These are phyloP conservation scores for Neofusicoccum laricinum DNA, from an alignment of 2,329 filamentous ascomycete species.

Conservation along the genomic window DNA sequence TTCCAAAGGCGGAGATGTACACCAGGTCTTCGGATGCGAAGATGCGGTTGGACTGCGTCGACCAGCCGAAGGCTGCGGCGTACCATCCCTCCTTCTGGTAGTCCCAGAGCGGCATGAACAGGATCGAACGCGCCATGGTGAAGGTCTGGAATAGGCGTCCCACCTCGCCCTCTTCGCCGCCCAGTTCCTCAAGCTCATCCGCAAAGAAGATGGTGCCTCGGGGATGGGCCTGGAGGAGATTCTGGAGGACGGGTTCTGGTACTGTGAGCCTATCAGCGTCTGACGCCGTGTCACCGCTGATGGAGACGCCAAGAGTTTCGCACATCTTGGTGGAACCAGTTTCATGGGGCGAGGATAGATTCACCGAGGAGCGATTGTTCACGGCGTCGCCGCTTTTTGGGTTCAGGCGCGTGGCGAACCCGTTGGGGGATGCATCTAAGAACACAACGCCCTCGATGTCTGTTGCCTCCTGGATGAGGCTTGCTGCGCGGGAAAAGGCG, in stretches of 20 bases:
- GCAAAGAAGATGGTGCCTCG: conserved; percentile 18
- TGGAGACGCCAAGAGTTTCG: too few species aligned
- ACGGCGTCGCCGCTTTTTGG: too few species aligned
- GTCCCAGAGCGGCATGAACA: conserved; percentile 54
- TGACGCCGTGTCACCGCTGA: neutral
- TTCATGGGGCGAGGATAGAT: neutral
- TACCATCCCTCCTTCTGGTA: conserved; percentile 48
- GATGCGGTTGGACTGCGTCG: conserved; percentile 25
- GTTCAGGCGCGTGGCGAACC: neutral
- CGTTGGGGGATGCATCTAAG: neutral
- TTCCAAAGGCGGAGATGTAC: conserved; percentile 40
- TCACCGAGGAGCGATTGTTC: neutral
- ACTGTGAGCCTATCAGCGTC: neutral
- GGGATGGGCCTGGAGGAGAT: conserved; percentile 11
- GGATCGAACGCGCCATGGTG: conserved; percentile 45
- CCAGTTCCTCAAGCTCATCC: conserved; percentile 21
- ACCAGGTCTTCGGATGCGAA: conserved; percentile 39
- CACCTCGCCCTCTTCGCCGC: conserved; percentile 36
- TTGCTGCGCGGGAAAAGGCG: neutral
- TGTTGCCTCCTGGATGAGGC: neutral
- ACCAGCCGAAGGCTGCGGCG: conserved; percentile 44
- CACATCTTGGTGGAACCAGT: neutral
- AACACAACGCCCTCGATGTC: neutral
- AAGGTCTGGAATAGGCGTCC: conserved; percentile 44
- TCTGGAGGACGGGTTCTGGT: conserved; percentile 10